Conservation (phyloP, 306 rosid species). For the Rubus idaeus region DNA sequence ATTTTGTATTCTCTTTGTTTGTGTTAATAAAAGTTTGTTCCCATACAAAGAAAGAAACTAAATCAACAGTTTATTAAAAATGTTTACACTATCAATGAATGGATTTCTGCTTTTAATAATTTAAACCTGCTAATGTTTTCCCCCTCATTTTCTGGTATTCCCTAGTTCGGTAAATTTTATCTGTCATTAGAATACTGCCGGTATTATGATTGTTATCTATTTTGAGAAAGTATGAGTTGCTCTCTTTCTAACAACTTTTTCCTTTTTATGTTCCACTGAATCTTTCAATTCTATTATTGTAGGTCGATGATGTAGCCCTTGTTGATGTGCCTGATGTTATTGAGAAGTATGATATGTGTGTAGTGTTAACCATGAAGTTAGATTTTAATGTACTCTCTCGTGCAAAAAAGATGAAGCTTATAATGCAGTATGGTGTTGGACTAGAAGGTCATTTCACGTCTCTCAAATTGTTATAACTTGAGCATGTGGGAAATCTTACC, state of each 20-base stretch:
- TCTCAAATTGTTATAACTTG: conserved; percentile 1
- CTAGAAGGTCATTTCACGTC: conserved; percentile 61
- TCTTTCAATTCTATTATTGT: conserved; percentile 14
- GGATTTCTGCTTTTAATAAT: background rate
- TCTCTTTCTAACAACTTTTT: background rate
- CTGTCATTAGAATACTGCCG: background rate
- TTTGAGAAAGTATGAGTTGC: background rate
- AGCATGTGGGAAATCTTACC: conserved; percentile 2
- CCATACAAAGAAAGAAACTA: background rate
- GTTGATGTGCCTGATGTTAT: conserved; percentile 66
- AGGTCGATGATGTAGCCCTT: conserved; percentile 79
- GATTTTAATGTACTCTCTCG: conserved; percentile 59
- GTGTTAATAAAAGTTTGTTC: background rate
- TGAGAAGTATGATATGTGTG: conserved; percentile 58
- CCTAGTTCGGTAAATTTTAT: background rate
- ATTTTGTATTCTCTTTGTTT: background rate
- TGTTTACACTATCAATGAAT: background rate
- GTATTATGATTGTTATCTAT: background rate
- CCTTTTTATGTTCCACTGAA: background rate
- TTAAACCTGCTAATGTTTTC: background rate
- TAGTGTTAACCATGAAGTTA: conserved; percentile 59
- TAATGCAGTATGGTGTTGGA: conserved; percentile 93
- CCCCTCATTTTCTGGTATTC: background rate
- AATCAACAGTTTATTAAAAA: background rate
- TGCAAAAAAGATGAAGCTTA: conserved; percentile 69